Base-by-base conservation (phyloP, 805 yeast genomes). In the Kazachstania viticola region DNA sequence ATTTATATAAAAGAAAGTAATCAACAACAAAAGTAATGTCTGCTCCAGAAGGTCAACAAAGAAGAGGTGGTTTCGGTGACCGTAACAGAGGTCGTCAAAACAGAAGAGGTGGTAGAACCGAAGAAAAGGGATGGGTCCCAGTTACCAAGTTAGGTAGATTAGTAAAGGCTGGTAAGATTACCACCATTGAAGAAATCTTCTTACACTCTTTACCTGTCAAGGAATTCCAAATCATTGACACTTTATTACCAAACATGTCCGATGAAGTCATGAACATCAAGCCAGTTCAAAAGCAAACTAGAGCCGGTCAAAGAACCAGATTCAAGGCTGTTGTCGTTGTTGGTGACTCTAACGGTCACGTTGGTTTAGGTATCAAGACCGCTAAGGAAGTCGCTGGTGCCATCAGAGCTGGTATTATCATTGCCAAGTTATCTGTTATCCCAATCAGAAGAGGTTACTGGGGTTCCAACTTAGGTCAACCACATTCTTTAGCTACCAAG, bases 371-470 rank as follows among this genome's bases (percentile, higher is more conserved):
- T 75, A 85, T 91, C 75, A 91, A 91, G 85, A 88, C 97, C 67
- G 95, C 98, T 60, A 91, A 91, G 85, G 98, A 91, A 75, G 96
- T 91, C 62, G 98, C 98, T 59, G 85, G 96, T 61, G 97, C 98
- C 65, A 91, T 91, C 75, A 85, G 95, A 74, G 95, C 97, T 59
- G 98, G 97, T 60, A 88, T 91, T 74, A 77, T 85, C 77, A 85
- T 91, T 64, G 98, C 98, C 68, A 91, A 91, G 78, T 79, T 91
- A 63, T 80, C 95, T 54, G 80, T 91, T 70, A 85, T 91, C 66
- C 98, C 98, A 65, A 88, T 91, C 75, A 88, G 98, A 80, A 85
- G 98, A 79, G 98, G 98, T 76, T 91, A 91, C 91, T 91, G 98
- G 98, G 98, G 98, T 73, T 71, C 94, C 67, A 84, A 85, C 78